Percentiles rank a stretch among this genome's conserved stretches.
Conservation (phyloP, 2,329 filamentous ascomycete genomes). For the Lasiodiplodia theobromae region DNA sequence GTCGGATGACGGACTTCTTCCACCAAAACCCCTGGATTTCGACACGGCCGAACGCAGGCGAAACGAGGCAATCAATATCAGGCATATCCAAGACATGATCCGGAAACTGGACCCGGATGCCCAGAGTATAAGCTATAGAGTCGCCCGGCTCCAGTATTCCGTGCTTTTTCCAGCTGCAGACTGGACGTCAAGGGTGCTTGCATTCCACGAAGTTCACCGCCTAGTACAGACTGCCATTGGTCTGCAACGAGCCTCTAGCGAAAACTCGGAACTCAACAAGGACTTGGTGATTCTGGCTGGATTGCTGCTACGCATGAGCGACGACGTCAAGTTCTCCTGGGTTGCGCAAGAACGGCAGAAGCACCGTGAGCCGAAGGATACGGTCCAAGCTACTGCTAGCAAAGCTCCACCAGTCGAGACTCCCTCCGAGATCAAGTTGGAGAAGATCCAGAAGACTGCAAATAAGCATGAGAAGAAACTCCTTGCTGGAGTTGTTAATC, state of each 20-base stretch:
- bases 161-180: neutral
- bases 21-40: neutral
- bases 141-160: neutral
- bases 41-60: constrained; percentile 21
- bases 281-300: constrained; percentile 51
- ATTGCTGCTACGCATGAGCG: constrained; percentile 53
- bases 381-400: constrained; percentile 31
- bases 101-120: constrained; percentile 50
- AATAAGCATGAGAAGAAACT: constrained; percentile 85
- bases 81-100: constrained; percentile 71
- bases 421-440: constrained; percentile 42
- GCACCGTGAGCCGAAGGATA: constrained; percentile 39
- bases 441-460: constrained; percentile 32
- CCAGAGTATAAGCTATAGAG: neutral
- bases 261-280: constrained; percentile 30
- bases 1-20: constrained; percentile 46
- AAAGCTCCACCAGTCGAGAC: constrained; percentile 32
- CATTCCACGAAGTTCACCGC: constrained; percentile 67
- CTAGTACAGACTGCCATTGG: constrained; percentile 63
- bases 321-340: constrained; percentile 56
- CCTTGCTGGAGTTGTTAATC: constrained; percentile 80
- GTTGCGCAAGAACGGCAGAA: constrained; percentile 49
- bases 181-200: constrained; percentile 56
- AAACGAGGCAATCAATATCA: constrained; percentile 64
- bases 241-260: constrained; percentile 35